These are phyloP conservation scores for Aspergillus sp. DNA, from an alignment of 2,329 filamentous ascomycete species.

Conservation along the genomic window DNA sequence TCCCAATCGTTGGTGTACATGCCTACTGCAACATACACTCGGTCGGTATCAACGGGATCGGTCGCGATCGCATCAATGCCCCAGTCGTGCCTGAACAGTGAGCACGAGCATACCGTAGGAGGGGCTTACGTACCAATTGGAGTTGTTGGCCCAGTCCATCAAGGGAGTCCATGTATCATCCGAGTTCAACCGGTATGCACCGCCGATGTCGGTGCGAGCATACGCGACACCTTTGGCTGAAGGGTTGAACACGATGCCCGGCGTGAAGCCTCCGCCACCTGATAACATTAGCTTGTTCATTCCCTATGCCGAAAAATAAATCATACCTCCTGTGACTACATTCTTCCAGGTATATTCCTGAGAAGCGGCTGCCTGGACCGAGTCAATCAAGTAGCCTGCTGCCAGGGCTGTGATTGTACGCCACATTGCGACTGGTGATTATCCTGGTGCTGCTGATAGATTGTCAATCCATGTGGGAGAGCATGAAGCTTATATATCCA, in stretches of 20 bases:
- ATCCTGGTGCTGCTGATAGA: background rate
- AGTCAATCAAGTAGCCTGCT: constrained; percentile 6
- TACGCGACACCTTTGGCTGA: constrained; percentile 53
- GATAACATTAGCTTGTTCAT: background rate
- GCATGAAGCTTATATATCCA: background rate
- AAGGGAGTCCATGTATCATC: constrained; percentile 59
- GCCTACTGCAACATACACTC: constrained; percentile 57
- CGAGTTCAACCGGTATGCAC: constrained; percentile 56
- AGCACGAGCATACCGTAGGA: background rate
- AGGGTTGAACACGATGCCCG: constrained; percentile 59
- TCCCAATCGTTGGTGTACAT: constrained; percentile 65
- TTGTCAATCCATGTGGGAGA: no score
- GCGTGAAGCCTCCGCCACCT: constrained; percentile 60
- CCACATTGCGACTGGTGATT: background rate
- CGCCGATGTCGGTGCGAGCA: constrained; percentile 60
- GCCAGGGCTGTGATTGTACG: constrained; percentile 5
- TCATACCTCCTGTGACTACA: constrained; percentile 49
- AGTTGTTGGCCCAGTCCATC: constrained; percentile 51
- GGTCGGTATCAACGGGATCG: constrained; percentile 53
- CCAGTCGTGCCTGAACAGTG: constrained; percentile 41
- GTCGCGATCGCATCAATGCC: constrained; percentile 58
- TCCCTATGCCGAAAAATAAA: background rate
- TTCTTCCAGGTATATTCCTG: constrained; percentile 48
- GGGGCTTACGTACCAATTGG: constrained; percentile 44
- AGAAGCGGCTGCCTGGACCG: constrained; percentile 23